Percentiles rank a stretch among this genome's conserved stretches.
Evolutionary conservation across 352 stramenopile genomes (phyloP).

Genomic region (Elongisporangium undulatum): DNA sequence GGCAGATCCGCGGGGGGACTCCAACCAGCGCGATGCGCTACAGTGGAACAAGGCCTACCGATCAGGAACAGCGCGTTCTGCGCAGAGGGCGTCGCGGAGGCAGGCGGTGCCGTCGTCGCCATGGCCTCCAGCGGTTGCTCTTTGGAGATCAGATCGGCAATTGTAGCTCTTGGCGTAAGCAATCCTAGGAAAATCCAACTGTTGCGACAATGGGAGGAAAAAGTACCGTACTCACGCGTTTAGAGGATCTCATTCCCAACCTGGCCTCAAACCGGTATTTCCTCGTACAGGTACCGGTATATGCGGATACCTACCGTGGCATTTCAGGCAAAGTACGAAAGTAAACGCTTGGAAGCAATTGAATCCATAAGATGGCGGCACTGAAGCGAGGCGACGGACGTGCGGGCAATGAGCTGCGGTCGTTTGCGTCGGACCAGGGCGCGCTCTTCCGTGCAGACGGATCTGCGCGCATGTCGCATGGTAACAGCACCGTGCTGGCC

Average conservation of each 20-base stretch:
- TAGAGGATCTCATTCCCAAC: background rate
- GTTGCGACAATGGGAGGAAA: background rate
- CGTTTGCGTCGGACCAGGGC: conserved; percentile 69
- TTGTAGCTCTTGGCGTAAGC: background rate
- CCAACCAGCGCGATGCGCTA: conserved; percentile 3
- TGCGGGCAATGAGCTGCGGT: conserved; percentile 68
- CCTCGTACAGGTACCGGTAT: too few species aligned
- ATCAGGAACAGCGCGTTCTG: conserved; percentile 72
- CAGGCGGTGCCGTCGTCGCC: conserved; percentile 4
- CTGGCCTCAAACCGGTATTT: background rate
- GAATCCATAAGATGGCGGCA: conserved; percentile 24
- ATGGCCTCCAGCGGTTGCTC: conserved; percentile 2
- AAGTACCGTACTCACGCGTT: background rate
- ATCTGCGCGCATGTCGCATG: conserved; percentile 74
- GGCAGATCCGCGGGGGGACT: background rate
- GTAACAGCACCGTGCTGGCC: conserved; percentile 65
- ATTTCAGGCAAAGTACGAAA: background rate
- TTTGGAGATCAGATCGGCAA: background rate
- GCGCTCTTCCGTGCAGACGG: conserved; percentile 77
- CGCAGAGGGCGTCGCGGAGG: conserved; percentile 30
- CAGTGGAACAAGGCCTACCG: conserved; percentile 19
- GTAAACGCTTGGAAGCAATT: background rate
- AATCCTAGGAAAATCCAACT: background rate
- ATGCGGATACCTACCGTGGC: background rate
- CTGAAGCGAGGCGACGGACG: conserved; percentile 60